These are phyloP conservation scores for Xanthoconium stramineum DNA, from an alignment of 768 basidiomycete species.

Conservation along the genomic window DNA sequence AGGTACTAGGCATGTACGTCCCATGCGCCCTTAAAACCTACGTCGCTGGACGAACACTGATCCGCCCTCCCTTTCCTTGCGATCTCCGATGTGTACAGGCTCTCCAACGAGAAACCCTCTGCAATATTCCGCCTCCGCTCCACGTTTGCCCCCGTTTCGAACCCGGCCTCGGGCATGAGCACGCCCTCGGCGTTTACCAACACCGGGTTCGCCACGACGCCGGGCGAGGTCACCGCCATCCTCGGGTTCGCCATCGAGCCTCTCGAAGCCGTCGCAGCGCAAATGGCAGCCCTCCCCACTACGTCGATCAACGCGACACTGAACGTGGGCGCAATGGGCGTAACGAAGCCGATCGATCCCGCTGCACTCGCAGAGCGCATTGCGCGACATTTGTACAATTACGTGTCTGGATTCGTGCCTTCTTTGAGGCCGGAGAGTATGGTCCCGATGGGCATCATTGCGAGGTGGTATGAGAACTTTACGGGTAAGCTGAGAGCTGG, in stretches of 20 bases:
- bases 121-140: conserved; percentile 83
- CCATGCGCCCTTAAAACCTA: background rate
- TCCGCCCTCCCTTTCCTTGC: background rate
- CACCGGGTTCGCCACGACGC: conserved; percentile 29
- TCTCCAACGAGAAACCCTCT: conserved; percentile 87
- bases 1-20: conserved; percentile 77
- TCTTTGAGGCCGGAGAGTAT: conserved; percentile 49
- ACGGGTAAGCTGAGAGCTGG: conserved; percentile 53
- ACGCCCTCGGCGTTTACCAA: conserved; percentile 33
- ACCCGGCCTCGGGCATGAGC: conserved; percentile 29
- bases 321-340: conserved; percentile 10
- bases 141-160: conserved; percentile 43
- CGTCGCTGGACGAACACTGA: background rate
- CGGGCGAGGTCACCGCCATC: conserved; percentile 61
- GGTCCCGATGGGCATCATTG: conserved; percentile 61
- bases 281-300: conserved; percentile 48
- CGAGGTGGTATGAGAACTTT: conserved; percentile 72
- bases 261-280: conserved; percentile 53
- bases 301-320: conserved; percentile 25
- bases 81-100: conserved; percentile 40
- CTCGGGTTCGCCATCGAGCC: conserved; percentile 83
- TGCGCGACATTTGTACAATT: conserved; percentile 74
- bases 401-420: conserved; percentile 60
- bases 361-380: conserved; percentile 23
- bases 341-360: conserved; percentile 10